A percentile compares a stretch with the other conserved stretches of the same genome.
phyloP scores from a whole-genome alignment of 2,329 filamentous ascomycete species.

The Sordariomycetes sp. region DNA sequence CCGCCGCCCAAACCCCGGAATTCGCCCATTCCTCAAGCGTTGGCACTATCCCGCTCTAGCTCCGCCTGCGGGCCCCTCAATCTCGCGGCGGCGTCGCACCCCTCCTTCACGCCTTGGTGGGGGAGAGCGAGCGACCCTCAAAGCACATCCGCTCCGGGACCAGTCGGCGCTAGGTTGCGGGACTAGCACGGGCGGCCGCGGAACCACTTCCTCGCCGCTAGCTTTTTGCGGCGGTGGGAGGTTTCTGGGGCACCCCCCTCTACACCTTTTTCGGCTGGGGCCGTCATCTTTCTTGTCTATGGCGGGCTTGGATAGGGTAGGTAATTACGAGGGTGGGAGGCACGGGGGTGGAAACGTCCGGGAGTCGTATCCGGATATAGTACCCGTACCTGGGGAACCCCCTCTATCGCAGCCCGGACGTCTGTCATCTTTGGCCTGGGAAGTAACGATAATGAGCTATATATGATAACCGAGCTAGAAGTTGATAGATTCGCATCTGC shows the following conservation, averaged over 20 bases:
- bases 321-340: background rate
- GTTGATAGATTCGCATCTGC: background rate
- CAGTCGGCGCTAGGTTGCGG: background rate
- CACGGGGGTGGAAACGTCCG: background rate
- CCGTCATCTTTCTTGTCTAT: background rate
- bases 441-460: background rate
- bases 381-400: background rate
- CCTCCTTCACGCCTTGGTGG: background rate
- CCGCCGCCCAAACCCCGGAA: background rate
- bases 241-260: background rate
- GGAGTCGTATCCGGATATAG: background rate
- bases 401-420: background rate
- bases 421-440: background rate
- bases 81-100: background rate
- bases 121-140: background rate
- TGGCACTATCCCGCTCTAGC: background rate
- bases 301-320: background rate
- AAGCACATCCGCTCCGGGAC: background rate
- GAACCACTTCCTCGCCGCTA: background rate
- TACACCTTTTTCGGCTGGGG: background rate
- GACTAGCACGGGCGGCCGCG: background rate
- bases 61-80: background rate
- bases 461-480: background rate
- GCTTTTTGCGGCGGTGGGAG: background rate
- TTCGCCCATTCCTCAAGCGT: background rate